Base-by-base conservation (phyloP, 1,284 basidiomycete genomes). In the Bjerkandera adusta region DNA sequence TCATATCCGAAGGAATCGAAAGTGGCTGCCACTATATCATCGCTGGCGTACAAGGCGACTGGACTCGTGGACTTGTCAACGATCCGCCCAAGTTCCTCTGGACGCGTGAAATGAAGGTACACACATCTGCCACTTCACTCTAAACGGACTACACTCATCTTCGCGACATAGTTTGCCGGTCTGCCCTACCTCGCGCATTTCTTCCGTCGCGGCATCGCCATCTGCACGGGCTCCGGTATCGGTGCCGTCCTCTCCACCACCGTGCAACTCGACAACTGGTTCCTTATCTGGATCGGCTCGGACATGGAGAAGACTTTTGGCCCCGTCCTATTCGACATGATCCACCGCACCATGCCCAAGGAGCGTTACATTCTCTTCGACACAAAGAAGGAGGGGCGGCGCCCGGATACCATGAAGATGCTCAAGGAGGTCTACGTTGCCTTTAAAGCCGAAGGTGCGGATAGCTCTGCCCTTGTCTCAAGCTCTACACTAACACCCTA, bases 31-130 rank as follows among this genome's bases (percentile, higher is more conserved):
- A 84, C 60, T 84, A 82, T 60, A 71, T 83, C 38, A 79, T 83
- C 36, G 79, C 77, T 52, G 81, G 81, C 45, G 79, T 82, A 2
- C 79, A 82, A 60, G 81, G 81, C 22, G 80, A 83, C 57, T 84
- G 82, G 59, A 85, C 81, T 30, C 71, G 70, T 40, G 63, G 68
- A 18, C 69, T 84, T 10, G 76, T 83, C 37, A 65, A 74, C 38
- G 64, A 79, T 51, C 77, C 77, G n/a, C 81, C 81, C 4, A 73
- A 65, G 5, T 66, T 71, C 55, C 58, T 84, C 20, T 83, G 79
- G 77, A 83, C 81, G 5, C 70, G 81, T 49, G 66, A 81, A 57
- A 62, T 83, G 21, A 84, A 84, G 70, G 77, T 75, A 39, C 11
- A 62, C 51, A 10, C 16, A 5, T n/a, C 12, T 18, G 24, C 16